Evolutionary conservation across 805 yeast genomes (phyloP).

Genomic region (Kuraishia borneana): DNA sequence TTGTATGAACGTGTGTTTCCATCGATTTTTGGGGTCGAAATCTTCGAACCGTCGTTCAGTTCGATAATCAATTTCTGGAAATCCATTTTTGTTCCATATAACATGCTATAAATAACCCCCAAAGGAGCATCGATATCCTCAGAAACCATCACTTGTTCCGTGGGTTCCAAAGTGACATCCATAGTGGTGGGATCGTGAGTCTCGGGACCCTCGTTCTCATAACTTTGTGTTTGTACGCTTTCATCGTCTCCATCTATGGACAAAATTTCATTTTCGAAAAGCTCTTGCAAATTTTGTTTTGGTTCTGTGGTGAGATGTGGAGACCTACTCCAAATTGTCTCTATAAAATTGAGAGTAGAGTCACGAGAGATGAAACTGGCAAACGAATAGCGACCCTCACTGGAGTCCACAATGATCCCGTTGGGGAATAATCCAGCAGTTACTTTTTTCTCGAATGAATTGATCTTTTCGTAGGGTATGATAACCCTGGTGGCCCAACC

Average conservation of each 20-base stretch:
- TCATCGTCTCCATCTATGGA: slow-evolving; percentile 13
- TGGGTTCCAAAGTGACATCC: slow-evolving; percentile 28
- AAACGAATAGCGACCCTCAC: slow-evolving; percentile 56
- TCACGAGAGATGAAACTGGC: slow-evolving; percentile 85
- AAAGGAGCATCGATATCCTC: slow-evolving; percentile 57
- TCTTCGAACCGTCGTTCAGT: slow-evolving; percentile 34
- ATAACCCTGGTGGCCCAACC: slow-evolving; percentile 86
- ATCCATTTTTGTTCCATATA: slow-evolving; percentile 52
- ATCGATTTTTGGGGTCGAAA: slow-evolving; percentile 25
- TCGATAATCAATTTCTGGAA: slow-evolving; percentile 27
- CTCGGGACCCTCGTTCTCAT: slow-evolving; percentile 51
- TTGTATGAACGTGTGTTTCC: slow-evolving; percentile 40
- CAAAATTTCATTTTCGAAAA: slow-evolving; percentile 4
- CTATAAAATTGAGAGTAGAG: slow-evolving; percentile 58
- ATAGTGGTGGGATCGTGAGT: slow-evolving; percentile 48
- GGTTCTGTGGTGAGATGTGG: slow-evolving; percentile 10
- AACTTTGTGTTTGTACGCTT: slow-evolving; percentile 14
- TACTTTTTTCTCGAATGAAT: slow-evolving; percentile 63
- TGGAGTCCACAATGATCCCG: slow-evolving; percentile 59
- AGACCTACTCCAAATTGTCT: slow-evolving; percentile 52
- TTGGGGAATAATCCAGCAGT: slow-evolving; percentile 90
- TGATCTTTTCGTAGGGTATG: slow-evolving; percentile 61
- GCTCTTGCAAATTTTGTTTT: slow-evolving; percentile 10
- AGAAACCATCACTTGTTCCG: slow-evolving; percentile 31
- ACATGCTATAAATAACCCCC: slow-evolving; percentile 57